Percentiles rank a stretch among this genome's conserved stretches.
Evolutionary conservation across 257 asterid genomes (phyloP).

Genomic region (Vinca minor): DNA sequence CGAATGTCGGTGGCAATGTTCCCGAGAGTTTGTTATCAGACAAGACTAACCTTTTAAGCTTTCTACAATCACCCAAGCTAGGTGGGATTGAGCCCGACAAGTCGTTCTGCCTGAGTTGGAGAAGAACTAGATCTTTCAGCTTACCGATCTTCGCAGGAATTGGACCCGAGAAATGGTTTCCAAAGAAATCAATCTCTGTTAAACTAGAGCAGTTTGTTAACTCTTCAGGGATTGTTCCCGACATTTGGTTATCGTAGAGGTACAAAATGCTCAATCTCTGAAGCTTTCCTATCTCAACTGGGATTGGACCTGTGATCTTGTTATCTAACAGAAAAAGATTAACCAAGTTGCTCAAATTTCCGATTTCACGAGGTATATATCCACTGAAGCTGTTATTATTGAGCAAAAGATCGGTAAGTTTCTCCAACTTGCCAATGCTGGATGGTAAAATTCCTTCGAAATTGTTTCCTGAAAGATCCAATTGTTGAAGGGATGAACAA

Average conservation of each 20-base stretch:
- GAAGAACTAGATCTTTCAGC: conserved; percentile 53
- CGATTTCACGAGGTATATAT: conserved; percentile 50
- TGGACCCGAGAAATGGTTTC: conserved; percentile 54
- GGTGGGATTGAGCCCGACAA: conserved; percentile 64
- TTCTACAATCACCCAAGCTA: conserved; percentile 70
- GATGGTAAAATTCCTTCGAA: conserved; percentile 48
- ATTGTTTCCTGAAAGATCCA: conserved; percentile 71
- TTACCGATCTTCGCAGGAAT: conserved; percentile 74
- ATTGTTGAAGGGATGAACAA: conserved; percentile 53
- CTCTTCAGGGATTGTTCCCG: conserved; percentile 63
- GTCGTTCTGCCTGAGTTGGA: conserved; percentile 68
- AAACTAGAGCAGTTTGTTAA: conserved; percentile 61
- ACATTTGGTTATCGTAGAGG: conserved; percentile 72
- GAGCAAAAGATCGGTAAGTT: conserved; percentile 74
- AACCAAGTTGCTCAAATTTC: conserved; percentile 55
- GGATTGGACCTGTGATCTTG: conserved; percentile 60
- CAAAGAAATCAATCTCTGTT: conserved; percentile 61
- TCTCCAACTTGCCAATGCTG: conserved; percentile 36
- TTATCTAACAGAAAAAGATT: conserved; percentile 50
- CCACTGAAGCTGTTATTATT: conserved; percentile 74
- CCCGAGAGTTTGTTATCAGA: conserved; percentile 85
- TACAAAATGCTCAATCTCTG: conserved; percentile 42
- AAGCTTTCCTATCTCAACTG: conserved; percentile 61
- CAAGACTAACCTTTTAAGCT: conserved; percentile 56
- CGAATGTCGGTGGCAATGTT: conserved; percentile 54